Base-by-base conservation (phyloP, 768 basidiomycete species). In the Mycena vulgaris region DNA sequence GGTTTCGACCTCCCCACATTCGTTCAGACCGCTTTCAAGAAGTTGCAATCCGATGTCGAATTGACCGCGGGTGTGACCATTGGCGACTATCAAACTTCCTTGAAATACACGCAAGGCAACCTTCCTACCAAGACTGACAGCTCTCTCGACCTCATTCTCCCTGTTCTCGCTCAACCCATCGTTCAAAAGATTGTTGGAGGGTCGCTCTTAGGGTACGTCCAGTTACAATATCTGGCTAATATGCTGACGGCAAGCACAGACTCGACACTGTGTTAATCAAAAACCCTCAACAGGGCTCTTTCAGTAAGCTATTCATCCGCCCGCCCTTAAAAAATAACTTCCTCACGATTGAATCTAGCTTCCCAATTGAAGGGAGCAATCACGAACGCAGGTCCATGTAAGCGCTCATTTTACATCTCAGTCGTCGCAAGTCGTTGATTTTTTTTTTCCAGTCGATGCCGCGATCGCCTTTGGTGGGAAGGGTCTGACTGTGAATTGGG, bases 371-470 rank as follows among this genome's bases (percentile, higher is more conserved):
- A 85, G 35, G 93, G 93, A 27, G 86, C 84, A 30, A 92, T 94
- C 70, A 87, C 85, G 17, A 89, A 92, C 58, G 88, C 92, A 31
- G 93, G 93, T 19, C 93, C 93, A 48, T 93, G 92, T 93, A 78
- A 66, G 90, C 79, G 21, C 66, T 16, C 23, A 8, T 13, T 37
- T 17, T 40, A 5, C 5, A 35, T 52, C 42, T 63, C 21, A 19
- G 55, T 57, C n/a, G 42, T 25, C 45, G 70, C 23, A 48, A 48
- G 25, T 14, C 5, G 6, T 70, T 59, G 9, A 69, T 61, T n/a
- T 55, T 48, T 45, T 19, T 28, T 80, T 31, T 23, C 23, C 63
- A 87, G 92, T 94, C 75, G 90, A 93, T 70, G 92, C 92, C 3
- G 85, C 78, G 5, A 93, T 94, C 73, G 82, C 85, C 11, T 94